phyloP scores from a whole-genome alignment of 352 stramenopile genomes.

The Globisporangium spinosum region DNA sequence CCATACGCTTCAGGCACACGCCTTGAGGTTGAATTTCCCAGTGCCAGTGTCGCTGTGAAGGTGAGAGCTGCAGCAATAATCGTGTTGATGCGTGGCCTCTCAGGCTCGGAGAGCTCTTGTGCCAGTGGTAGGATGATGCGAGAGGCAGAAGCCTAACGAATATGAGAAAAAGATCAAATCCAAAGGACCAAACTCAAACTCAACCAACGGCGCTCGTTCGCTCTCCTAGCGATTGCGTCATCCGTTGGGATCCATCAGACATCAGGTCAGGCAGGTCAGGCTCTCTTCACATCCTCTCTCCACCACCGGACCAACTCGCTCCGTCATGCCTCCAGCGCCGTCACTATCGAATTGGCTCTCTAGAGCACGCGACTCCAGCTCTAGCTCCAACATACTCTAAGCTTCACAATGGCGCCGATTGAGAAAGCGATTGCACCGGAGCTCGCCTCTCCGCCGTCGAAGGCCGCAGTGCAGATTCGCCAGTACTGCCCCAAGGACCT shows the following conservation, averaged over 20 bases:
- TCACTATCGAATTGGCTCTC: neutral
- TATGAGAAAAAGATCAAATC: neutral
- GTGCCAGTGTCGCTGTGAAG: neutral
- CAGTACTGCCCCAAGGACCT: neutral
- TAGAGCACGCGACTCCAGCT: neutral
- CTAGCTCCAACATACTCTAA: neutral
- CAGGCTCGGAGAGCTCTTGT: neutral
- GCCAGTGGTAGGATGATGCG: neutral
- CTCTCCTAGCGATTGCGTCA: neutral
- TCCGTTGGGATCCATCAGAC: neutral
- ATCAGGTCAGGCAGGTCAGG: neutral
- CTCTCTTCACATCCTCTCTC: neutral
- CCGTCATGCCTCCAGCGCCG: neutral
- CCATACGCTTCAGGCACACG: neutral
- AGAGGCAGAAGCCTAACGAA: neutral
- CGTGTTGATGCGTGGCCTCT: neutral
- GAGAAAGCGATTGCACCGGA: neutral
- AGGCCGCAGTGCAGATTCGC: neutral
- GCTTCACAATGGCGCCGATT: neutral
- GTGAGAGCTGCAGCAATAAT: neutral
- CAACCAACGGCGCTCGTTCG: neutral
- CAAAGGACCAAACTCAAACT: no score
- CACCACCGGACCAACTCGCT: neutral
- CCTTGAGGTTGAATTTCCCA: neutral
- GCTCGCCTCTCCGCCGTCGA: neutral